phyloP scores from a whole-genome alignment of 2,329 filamentous ascomycete genomes.

The Talaromyces pinophilus region DNA sequence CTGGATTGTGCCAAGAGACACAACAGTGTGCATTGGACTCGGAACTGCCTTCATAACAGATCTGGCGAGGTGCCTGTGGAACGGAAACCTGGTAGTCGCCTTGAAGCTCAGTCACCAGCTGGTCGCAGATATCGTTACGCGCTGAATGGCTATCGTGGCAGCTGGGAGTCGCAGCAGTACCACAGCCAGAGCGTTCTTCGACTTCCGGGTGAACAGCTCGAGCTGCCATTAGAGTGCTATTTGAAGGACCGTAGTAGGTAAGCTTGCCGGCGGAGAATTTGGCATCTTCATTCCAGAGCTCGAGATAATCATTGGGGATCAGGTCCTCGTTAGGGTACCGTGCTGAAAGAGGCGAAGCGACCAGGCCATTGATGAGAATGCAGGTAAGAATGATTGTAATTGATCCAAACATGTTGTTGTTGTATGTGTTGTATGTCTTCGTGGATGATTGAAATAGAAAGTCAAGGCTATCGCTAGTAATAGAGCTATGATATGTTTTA shows the following conservation, averaged over 20 bases:
- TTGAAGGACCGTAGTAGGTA: slow-evolving; percentile 1
- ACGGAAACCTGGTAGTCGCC: background rate
- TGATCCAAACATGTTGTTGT: background rate
- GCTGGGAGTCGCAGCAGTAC: background rate
- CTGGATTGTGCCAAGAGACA: slow-evolving; percentile 15
- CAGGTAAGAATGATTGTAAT: background rate
- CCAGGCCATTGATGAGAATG: background rate
- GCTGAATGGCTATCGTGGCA: background rate
- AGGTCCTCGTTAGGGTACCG: background rate
- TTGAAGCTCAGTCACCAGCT: background rate
- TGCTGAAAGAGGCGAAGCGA: slow-evolving; percentile 2
- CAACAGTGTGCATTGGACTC: background rate
- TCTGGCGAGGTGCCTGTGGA: slow-evolving; percentile 1
- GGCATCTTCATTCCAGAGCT: slow-evolving; percentile 8
- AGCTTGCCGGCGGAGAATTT: background rate
- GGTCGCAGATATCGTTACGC: slow-evolving; percentile 1
- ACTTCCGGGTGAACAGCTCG: background rate
- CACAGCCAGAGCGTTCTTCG: background rate
- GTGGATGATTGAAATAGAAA: background rate
- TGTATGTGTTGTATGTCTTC: background rate
- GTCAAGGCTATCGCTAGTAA: background rate
- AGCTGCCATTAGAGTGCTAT: background rate
- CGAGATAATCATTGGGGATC: background rate
- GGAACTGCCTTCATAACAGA: slow-evolving; percentile 12
- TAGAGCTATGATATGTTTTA: background rate